These are phyloP conservation scores for Penicillium angulare DNA, from an alignment of 495 filamentous ascomycete genomes.

Conservation along the genomic window DNA sequence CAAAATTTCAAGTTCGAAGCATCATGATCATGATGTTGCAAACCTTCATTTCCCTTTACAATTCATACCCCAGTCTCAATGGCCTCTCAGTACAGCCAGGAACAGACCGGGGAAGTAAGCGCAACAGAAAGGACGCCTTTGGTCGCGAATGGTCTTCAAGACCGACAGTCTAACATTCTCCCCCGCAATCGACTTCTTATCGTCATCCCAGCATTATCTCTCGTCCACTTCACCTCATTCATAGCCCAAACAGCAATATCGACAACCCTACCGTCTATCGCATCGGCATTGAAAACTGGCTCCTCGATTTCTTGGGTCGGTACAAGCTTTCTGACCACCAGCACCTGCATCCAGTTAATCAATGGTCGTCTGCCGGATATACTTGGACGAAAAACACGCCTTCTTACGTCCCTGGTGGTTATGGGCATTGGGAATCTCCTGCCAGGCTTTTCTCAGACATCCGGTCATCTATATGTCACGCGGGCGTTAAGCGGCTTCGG, in stretches of 20 bases:
- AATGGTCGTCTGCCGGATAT: constrained; percentile 37
- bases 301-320: constrained; percentile 32
- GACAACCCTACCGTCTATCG: constrained; percentile 33
- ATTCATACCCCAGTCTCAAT: no score
- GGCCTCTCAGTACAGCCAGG: no score
- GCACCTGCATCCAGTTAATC: constrained; percentile 31
- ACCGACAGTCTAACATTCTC: not conserved
- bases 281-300: constrained; percentile 18
- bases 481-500: constrained; percentile 20
- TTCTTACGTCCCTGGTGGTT: constrained; percentile 20
- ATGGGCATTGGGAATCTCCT: constrained; percentile 25
- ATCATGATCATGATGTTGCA: no score
- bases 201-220: not conserved
- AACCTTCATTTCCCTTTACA: no score
- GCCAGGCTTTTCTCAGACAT: constrained; percentile 19
- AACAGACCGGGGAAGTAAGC: no score
- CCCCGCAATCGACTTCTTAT: not conserved
- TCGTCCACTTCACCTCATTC: constrained; percentile 22
- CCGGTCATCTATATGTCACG: constrained; percentile 17
- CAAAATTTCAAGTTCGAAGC: no score
- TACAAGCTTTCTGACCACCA: constrained; percentile 27
- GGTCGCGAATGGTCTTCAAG: not conserved
- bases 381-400: constrained; percentile 30
- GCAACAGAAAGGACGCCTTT: not conserved
- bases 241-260: constrained; percentile 33